These are phyloP conservation scores for Aulographum hederae DNA, from an alignment of 2,329 filamentous ascomycete genomes.

Conservation along the genomic window DNA sequence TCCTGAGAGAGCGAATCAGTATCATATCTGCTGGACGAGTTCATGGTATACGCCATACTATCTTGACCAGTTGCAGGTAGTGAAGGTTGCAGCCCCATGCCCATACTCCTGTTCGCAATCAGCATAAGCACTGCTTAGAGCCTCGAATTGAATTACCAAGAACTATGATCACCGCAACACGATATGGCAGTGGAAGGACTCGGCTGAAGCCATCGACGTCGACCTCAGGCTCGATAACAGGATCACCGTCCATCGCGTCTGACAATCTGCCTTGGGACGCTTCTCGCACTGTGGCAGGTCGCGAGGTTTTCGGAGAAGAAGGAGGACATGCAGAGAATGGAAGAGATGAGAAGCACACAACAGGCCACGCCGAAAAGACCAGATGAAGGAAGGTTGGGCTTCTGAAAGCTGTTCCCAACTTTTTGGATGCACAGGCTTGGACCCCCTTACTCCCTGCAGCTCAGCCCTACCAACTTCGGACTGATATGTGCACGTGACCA, in stretches of 20 bases:
- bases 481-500: too few relatives aligned
- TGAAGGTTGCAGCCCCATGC: slow-evolving; percentile 89
- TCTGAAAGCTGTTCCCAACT: too few relatives aligned
- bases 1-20: slow-evolving; percentile 31
- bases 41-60: slow-evolving; percentile 35
- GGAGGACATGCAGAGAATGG: too few relatives aligned
- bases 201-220: slow-evolving; percentile 69
- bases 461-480: too few relatives aligned
- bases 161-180: slow-evolving; percentile 70
- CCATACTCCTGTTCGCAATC: slow-evolving; percentile 53
- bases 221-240: slow-evolving; percentile 46
- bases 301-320: too few relatives aligned
- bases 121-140: slow-evolving; percentile 4
- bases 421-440: too few relatives aligned
- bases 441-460: too few relatives aligned
- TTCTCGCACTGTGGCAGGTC: too few relatives aligned
- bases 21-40: neutral
- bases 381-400: too few relatives aligned
- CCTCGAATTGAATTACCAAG: slow-evolving; percentile 40
- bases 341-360: too few relatives aligned
- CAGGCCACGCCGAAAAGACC: too few relatives aligned
- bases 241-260: slow-evolving; percentile 61
- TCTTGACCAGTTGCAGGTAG: slow-evolving; percentile 59
- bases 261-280: too few relatives aligned
- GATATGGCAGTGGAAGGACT: slow-evolving; percentile 74